Evolutionary conservation across 805 yeast genomes (phyloP), one percentile per base, ranked within the genome.

Genomic region (Zygotorulaspora chibaensis): DNA sequence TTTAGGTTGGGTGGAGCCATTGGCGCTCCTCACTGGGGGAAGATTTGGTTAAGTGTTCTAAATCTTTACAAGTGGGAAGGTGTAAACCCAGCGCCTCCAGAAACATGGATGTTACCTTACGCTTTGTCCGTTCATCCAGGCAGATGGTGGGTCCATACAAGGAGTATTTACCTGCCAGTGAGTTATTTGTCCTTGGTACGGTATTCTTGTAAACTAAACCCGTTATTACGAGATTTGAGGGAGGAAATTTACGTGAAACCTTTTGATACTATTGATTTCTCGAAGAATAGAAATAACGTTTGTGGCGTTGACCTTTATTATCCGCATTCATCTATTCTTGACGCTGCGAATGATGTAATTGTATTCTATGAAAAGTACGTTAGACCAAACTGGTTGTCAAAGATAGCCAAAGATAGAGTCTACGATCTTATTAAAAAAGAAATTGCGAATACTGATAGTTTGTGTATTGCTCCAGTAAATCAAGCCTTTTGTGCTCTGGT

Each of bases 101-200:
- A 93, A 61, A 68, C 89, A 40, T 93, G 96, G 93, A 66, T 84
- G 47, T 65, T 91, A 35, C 99, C 99, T 1, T 86, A 88, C 50
- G 61, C 73, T 40, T 58, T 84, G 1, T 95, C 96, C 0, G 72
- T 89, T 34, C 98, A 93, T 60, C 99, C 99, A 1, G 95, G 90
- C 29, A 77, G 87, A 61, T 93, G 98, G 99, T 93, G 99, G 99
- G 96, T 91, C 17, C 99, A 93, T 60, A 90, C 97, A 0, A 73
- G 99, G 46, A 96, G 93, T 0, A 87, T 93, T 17, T 93, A 90
- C 58, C 65, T 86, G 28, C 90, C 98, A 0, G 69, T 91, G 57
- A 91, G 96, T 13, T 93, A 91, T 62, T 62, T 93, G 8, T 79
- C 84, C 11, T 70, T 86, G 40, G 72, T 75, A 26, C 68, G 69